Evolutionary conservation across 2,329 filamentous ascomycete genomes (phyloP).

Genomic region (Orbilia ellipsospora): DNA sequence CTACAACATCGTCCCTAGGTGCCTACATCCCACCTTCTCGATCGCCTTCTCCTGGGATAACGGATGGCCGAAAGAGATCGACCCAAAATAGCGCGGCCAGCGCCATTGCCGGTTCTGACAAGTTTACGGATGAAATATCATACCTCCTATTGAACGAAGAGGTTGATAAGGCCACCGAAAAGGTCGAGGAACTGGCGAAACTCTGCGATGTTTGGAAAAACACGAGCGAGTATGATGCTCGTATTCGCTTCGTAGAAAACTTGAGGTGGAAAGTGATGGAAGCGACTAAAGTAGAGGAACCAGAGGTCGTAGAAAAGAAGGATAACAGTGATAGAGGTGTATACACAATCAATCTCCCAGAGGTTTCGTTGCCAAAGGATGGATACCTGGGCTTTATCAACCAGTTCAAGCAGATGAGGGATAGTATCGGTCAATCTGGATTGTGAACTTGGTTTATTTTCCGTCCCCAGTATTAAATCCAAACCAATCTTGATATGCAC

Average conservation of each 20-base stretch:
- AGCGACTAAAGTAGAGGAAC: constrained; percentile 66
- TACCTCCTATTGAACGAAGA: constrained; percentile 66
- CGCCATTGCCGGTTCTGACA: constrained; percentile 36
- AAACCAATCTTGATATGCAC: too few relatives aligned
- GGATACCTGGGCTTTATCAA: constrained; percentile 70
- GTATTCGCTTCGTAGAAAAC: constrained; percentile 81
- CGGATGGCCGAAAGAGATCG: constrained; percentile 55
- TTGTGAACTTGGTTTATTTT: constrained; percentile 18
- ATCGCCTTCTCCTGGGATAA: constrained; percentile 55
- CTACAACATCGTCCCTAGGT: constrained; percentile 37
- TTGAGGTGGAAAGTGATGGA: constrained; percentile 87
- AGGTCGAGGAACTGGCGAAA: constrained; percentile 81
- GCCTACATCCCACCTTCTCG: constrained; percentile 50
- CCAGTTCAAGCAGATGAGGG: constrained; percentile 72
- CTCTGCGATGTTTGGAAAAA: constrained; percentile 88
- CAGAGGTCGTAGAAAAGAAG: constrained; percentile 61
- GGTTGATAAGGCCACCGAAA: constrained; percentile 76
- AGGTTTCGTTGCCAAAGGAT: constrained; percentile 60
- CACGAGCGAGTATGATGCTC: constrained; percentile 92
- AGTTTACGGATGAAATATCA: constrained; percentile 58
- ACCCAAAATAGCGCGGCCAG: constrained; percentile 33
- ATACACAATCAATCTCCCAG: constrained; percentile 61
- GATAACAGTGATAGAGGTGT: constrained; percentile 59
- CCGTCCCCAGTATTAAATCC: too few relatives aligned
- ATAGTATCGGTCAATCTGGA: constrained; percentile 57